Conservation (phyloP, 2,329 filamentous ascomycete genomes). For the Beauveria sp. region DNA sequence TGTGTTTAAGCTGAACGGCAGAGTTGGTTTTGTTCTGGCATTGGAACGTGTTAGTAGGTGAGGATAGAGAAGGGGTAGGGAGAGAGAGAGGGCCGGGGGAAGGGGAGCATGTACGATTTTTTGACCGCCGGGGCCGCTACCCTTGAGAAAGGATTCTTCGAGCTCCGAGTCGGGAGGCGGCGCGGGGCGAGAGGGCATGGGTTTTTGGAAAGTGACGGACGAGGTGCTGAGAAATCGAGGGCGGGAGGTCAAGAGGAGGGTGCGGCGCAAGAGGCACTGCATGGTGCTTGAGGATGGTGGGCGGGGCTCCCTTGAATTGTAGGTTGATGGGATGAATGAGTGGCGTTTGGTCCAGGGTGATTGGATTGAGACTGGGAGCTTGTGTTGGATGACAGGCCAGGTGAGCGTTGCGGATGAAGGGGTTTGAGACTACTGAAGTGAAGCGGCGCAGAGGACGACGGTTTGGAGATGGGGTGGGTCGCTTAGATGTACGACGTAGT, state of each 20-base stretch:
- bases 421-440: too few species aligned
- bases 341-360: background rate
- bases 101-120: conserved; percentile 61
- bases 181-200: conserved; percentile 64
- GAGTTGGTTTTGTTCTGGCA: conserved; percentile 88
- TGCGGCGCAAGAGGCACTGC: conserved; percentile 3
- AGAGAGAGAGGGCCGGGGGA: background rate
- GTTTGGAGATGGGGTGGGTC: background rate
- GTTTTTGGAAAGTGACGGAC: conserved; percentile 40
- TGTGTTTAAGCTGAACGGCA: conserved; percentile 85
- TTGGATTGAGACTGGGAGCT: background rate
- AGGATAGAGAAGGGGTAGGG: background rate
- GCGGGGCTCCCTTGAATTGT: too few species aligned
- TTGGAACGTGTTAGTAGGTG: background rate
- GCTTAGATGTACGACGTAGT: too few species aligned
- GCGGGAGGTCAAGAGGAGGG: background rate
- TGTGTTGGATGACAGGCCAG: background rate
- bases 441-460: background rate
- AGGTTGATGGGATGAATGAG: background rate
- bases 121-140: conserved; percentile 86
- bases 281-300: background rate
- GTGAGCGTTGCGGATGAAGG: background rate
- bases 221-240: conserved; percentile 26
- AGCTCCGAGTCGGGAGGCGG: conserved; percentile 71
- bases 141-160: conserved; percentile 80